phyloP scores from a whole-genome alignment of 352 stramenopile species.

The Globisporangium camurandrum region DNA sequence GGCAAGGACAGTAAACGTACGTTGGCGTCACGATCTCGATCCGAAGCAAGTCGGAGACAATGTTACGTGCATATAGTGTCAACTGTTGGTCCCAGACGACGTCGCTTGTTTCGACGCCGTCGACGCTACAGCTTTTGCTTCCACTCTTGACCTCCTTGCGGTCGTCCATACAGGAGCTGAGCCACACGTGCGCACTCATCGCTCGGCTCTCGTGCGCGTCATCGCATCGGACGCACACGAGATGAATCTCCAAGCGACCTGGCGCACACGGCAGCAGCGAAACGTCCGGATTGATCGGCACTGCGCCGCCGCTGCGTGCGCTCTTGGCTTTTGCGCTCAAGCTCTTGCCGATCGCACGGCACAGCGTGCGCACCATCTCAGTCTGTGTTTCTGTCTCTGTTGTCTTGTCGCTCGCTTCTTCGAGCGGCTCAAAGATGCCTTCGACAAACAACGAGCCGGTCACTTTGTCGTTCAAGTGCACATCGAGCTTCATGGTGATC shows the following conservation, averaged over 20 bases:
- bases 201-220: slow-evolving; percentile 8
- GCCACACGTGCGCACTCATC: slow-evolving; percentile 28
- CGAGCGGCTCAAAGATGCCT: slow-evolving; percentile 36
- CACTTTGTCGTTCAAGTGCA: slow-evolving; percentile 22
- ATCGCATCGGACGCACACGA: slow-evolving; percentile 14
- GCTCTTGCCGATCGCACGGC: slow-evolving; percentile 6
- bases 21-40: slow-evolving; percentile 24
- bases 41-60: slow-evolving; percentile 26
- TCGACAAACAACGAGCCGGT: slow-evolving; percentile 24
- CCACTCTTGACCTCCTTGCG: slow-evolving; percentile 25
- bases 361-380: slow-evolving; percentile 2
- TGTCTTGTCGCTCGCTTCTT: slow-evolving; percentile 6
- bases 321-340: slow-evolving; percentile 11
- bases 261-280: background rate
- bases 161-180: slow-evolving; percentile 25
- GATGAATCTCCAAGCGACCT: slow-evolving; percentile 32
- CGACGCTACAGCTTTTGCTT: background rate
- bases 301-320: background rate
- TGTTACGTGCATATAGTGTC: slow-evolving; percentile 31
- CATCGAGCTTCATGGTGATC: slow-evolving; percentile 22
- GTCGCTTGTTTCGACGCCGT: slow-evolving; percentile 8
- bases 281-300: background rate
- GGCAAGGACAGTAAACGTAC: slow-evolving; percentile 12
- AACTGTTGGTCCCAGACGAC: slow-evolving; percentile 27
- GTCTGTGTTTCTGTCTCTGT: slow-evolving; percentile 1